These are phyloP conservation scores for Penicillium longicatenatum DNA, from an alignment of 495 filamentous ascomycete species.

Conservation along the genomic window DNA sequence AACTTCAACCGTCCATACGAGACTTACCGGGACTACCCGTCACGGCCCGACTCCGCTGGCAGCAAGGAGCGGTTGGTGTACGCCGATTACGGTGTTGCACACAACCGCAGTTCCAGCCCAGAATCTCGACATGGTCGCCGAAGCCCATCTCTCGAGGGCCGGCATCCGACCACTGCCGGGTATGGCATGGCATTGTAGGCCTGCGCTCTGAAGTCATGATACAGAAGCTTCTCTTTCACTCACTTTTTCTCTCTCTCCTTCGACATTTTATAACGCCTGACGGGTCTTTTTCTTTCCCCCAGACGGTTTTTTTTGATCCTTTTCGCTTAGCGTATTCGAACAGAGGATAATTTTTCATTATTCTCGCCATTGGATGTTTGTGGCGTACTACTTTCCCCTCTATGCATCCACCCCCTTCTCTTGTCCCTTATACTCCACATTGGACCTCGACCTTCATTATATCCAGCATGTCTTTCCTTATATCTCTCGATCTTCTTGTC, in stretches of 20 bases:
- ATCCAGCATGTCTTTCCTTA: conserved; percentile 4
- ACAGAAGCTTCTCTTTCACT: conserved; percentile 9
- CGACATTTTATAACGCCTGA: conserved; percentile 27
- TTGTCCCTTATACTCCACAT: conserved; percentile 4
- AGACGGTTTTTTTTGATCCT: conserved; percentile 2
- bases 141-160: conserved; percentile 37
- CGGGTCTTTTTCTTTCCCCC: conserved; percentile 14
- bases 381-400: conserved; percentile 8
- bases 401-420: conserved; percentile 10
- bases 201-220: conserved; percentile 15
- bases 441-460: conserved; percentile 8
- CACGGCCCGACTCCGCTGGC: conserved; percentile 32
- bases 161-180: conserved; percentile 41
- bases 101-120: conserved; percentile 41
- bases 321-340: neutral
- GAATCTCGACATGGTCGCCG: conserved; percentile 30
- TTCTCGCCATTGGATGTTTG: conserved; percentile 13
- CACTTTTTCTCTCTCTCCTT: conserved; percentile 13
- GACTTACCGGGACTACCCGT: conserved; percentile 44
- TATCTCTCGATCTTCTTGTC: conserved; percentile 3
- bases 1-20: conserved; percentile 48
- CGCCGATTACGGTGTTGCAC: conserved; percentile 39
- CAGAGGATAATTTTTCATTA: conserved; percentile 1
- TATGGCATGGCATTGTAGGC: conserved; percentile 43
- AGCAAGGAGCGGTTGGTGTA: conserved; percentile 47